These are phyloP conservation scores for Dothideomycetidae sp. DNA, from an alignment of 2,329 filamentous ascomycete species.

Conservation along the genomic window DNA sequence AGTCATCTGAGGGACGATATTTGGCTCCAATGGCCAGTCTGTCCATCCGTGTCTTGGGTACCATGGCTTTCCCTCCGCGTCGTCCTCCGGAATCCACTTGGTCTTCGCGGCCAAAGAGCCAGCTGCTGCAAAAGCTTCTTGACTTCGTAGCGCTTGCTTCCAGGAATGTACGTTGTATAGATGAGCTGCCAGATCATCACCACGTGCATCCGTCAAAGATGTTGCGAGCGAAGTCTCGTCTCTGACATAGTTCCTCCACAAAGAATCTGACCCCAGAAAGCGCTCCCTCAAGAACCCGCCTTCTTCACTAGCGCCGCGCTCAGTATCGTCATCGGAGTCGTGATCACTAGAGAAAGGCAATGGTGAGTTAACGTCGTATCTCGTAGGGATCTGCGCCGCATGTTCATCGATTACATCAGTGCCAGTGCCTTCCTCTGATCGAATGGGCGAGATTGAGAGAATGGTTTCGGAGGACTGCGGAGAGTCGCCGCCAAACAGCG, in stretches of 20 bases:
- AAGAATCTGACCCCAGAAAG: slow-evolving; percentile 51
- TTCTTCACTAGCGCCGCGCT: background rate
- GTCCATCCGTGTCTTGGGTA: slow-evolving; percentile 52
- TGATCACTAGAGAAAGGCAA: background rate
- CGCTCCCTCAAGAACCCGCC: slow-evolving; percentile 38
- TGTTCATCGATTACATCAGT: background rate
- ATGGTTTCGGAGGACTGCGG: background rate
- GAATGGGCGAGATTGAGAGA: slow-evolving; percentile 8
- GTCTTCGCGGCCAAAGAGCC: slow-evolving; percentile 28
- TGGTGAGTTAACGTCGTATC: background rate
- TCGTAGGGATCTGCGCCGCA: background rate
- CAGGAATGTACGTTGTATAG: slow-evolving; percentile 65
- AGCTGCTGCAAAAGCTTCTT: slow-evolving; percentile 1
- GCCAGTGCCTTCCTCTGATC: background rate
- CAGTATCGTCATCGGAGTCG: background rate
- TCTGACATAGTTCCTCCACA: slow-evolving; percentile 51
- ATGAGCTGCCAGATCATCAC: slow-evolving; percentile 58
- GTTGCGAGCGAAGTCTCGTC: slow-evolving; percentile 48
- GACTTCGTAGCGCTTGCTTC: slow-evolving; percentile 34
- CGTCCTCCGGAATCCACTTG: slow-evolving; percentile 24
- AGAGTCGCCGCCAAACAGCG: slow-evolving; percentile 5
- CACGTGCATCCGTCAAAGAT: slow-evolving; percentile 48
- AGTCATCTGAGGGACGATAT: slow-evolving; percentile 44
- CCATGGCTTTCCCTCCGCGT: slow-evolving; percentile 24
- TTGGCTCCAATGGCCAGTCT: slow-evolving; percentile 62